Evolutionary conservation across 768 basidiomycete genomes (phyloP).

Genomic region (Naganishia onofrii): DNA sequence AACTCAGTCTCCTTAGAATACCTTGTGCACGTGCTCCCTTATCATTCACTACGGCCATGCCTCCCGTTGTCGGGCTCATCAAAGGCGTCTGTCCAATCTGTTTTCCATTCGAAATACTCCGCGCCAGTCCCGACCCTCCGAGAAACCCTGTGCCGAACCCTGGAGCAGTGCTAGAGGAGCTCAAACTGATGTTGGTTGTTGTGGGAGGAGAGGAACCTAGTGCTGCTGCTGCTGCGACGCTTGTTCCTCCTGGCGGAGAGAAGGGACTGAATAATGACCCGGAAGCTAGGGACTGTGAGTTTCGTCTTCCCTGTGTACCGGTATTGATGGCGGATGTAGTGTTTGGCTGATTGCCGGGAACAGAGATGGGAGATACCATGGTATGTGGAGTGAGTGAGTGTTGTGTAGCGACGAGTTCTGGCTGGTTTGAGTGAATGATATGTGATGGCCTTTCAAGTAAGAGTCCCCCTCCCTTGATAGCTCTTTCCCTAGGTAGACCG

Average conservation of each 20-base stretch:
- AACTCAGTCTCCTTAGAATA: slow-evolving; percentile 13
- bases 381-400: not conserved
- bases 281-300: not conserved
- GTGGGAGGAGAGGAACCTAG: slow-evolving; percentile 11
- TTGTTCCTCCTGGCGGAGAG: slow-evolving; percentile 20
- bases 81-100: slow-evolving; percentile 13
- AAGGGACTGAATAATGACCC: slow-evolving; percentile 7
- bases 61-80: slow-evolving; percentile 14
- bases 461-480: not conserved
- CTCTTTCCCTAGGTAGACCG: not conserved
- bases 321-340: not conserved
- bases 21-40: slow-evolving; percentile 14
- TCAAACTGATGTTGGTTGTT: slow-evolving; percentile 8
- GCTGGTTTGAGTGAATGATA: not conserved
- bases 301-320: not conserved
- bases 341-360: slow-evolving; percentile 6
- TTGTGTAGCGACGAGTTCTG: too few relatives aligned
- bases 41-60: not conserved
- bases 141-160: slow-evolving; percentile 11
- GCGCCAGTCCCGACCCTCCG: slow-evolving; percentile 7
- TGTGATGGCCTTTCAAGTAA: not conserved
- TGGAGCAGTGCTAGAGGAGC: not conserved
- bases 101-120: slow-evolving; percentile 19
- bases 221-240: slow-evolving; percentile 19
- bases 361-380: slow-evolving; percentile 20